Evolutionary conservation across 495 filamentous ascomycete species (phyloP), one percentile per base, ranked within the genome.

Genomic region (Corynascus novoguineensis): DNA sequence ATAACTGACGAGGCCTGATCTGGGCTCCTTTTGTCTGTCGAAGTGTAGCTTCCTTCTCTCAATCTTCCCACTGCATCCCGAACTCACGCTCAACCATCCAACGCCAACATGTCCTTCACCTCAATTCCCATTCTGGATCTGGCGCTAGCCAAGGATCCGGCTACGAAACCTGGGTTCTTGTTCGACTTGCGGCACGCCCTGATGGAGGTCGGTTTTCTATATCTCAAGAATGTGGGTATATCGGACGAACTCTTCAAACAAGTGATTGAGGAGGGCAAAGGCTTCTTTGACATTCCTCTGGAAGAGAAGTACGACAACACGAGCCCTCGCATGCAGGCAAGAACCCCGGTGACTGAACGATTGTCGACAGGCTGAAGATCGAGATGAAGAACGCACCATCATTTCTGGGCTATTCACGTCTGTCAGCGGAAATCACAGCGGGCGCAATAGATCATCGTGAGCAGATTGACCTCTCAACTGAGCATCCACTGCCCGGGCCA

Each of bases 181-280:
- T 71, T 79, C 0, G 70, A 85, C 11, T 79, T 97, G 14, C 86
- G 86, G 19, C 76, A 88, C 63, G 90, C 91, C 0, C 75, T 97
- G 28, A 80, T 97, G 64, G 87, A 92, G 71, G 89, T 96, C 31
- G 93, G 93, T 5, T 97, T 98, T 66, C 75, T 97, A 53, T 98
- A 98, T 64, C 81, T 98, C 50, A 83, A 83, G 60, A 91, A 97
- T 65, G 84, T 88, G 1, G 89, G 89, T 4, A 83, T 97, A 41
- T 73, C 86, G 14, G 74, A 84, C 11, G 68, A 80, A 28, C 69
- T 93, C 29, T 83, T 87, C 64, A 63, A 81, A 27, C 69, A 79
- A n/a, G 87, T 96, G 15, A 83, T 87, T 44, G 55, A 76, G 17
- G 82, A 92, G 58, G 84, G 83, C 12, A 79, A 81, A 53, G 78